These are phyloP conservation scores for Diaporthe ampelina DNA, from an alignment of 2,329 filamentous ascomycete genomes.

Conservation along the genomic window DNA sequence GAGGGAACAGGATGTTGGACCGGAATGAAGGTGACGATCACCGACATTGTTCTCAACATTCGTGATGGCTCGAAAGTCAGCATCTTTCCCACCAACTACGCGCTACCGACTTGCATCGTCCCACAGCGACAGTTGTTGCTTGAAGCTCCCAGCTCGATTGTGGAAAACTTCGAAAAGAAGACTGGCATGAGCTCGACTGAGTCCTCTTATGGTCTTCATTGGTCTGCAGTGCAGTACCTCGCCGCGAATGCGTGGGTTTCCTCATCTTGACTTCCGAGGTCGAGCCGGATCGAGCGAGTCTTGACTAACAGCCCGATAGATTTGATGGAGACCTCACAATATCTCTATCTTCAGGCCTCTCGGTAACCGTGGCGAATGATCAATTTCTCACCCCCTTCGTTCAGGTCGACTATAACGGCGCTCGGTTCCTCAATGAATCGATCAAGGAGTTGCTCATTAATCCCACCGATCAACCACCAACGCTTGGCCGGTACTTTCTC, in stretches of 20 bases:
- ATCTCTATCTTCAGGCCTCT: neutral
- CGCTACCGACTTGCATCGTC: conserved; percentile 48
- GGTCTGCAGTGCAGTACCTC: neutral
- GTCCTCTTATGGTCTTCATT: neutral
- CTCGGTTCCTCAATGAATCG: neutral
- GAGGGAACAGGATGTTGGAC: conserved; percentile 47
- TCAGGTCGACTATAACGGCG: neutral
- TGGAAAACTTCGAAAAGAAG: conserved; percentile 43
- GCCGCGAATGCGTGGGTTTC: neutral
- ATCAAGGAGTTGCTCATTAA: neutral
- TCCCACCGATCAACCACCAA: neutral
- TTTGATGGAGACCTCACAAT: conserved; percentile 15
- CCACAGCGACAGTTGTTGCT: conserved; percentile 50
- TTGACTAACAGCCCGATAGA: neutral
- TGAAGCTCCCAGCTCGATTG: conserved; percentile 45
- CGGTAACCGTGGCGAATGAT: neutral
- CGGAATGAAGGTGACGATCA: conserved; percentile 48
- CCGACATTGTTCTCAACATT: conserved; percentile 47
- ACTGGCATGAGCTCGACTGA: neutral
- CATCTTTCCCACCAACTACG: conserved; percentile 46
- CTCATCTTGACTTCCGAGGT: neutral
- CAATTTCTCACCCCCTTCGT: neutral
- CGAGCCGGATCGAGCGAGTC: neutral
- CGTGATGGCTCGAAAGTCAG: conserved; percentile 46
- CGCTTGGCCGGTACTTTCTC: conserved; percentile 4